Base-by-base conservation (phyloP, 306 rosid genomes). In the Ceratonia siliqua region DNA sequence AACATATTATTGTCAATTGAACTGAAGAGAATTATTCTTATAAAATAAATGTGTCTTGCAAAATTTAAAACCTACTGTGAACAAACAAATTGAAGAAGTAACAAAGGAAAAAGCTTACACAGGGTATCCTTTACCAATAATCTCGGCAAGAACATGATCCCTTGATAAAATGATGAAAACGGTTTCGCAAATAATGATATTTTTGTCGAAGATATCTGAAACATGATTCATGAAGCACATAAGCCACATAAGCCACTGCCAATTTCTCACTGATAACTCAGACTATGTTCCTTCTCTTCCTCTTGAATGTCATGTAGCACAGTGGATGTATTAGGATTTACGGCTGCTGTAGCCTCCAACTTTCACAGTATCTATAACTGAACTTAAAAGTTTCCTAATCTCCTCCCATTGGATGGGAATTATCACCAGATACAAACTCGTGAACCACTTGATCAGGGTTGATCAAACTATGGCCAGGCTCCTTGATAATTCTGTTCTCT, bases 261-360 rank as follows among this genome's bases (percentile, higher is more conserved):
- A 89, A 62, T 63, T 89, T 89, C 80, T 89, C 93, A 70, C 87
- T 82, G 90, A 73, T 80, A 89, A 73, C 89, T 81, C 72, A 86
- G 64, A 69, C 41, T 75, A 64, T 86, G 82, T 73, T 84, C 89
- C 75, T 79, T 88, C 72, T 89, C 93, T 76, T 89, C 89, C 61
- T 84, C 90, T 68, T 82, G 75, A 74, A 84, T 76, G 58, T 89
- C 87, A 77, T 89, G 91, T 27, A 86, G 52, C 73, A 86, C 93
- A 32, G 64, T 49, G 63, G 84, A 72, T 1, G 86, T 82, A 38
- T 62, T 18, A 18, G 85, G 84, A n/a, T n/a, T n/a, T n/a, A n/a
- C n/a, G n/a, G n/a, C n/a, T n/a, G 28, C 72, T 49, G 74, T 82
- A 89, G 24, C 93, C 91, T 62, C 80, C 68, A 38, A 61, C 76